phyloP scores from a whole-genome alignment of 2,329 filamentous ascomycete species.

The Colletotrichum falcatum region DNA sequence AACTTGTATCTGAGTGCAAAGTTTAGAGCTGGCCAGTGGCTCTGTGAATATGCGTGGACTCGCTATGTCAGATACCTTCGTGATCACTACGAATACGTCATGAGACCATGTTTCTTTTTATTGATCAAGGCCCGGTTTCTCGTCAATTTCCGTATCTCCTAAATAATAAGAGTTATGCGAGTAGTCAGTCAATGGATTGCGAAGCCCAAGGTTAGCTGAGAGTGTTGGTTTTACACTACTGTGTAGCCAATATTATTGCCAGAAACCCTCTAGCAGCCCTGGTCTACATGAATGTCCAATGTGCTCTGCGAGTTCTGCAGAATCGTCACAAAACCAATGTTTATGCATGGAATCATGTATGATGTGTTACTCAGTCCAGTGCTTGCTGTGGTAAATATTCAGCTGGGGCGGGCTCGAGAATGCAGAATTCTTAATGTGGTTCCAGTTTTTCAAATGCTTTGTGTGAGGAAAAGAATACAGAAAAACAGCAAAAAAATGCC shows the following conservation, averaged over 20 bases:
- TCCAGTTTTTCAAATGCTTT: too few relatives aligned
- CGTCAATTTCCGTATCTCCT: neutral
- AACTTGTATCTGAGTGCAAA: constrained; percentile 4
- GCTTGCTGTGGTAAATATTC: neutral
- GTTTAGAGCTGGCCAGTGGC: neutral
- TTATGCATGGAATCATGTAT: neutral
- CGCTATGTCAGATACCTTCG: neutral
- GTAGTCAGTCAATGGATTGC: neutral
- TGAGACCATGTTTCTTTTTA: too few relatives aligned
- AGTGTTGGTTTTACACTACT: neutral
- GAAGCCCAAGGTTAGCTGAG: neutral
- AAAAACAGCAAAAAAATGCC: neutral
- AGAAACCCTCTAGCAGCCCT: neutral
- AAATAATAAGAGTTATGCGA: neutral
- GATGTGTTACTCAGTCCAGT: neutral
- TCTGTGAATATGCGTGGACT: constrained; percentile 2
- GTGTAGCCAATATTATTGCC: neutral
- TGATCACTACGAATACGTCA: neutral
- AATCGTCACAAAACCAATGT: neutral
- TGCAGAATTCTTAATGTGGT: neutral
- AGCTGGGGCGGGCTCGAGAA: neutral
- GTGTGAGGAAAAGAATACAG: neutral
- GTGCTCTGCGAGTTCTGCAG: neutral
- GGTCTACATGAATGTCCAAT: neutral
- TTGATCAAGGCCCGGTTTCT: neutral